Conservation (phyloP, 805 yeast species). For the Zygosaccharomyces pseudorouxii region DNA sequence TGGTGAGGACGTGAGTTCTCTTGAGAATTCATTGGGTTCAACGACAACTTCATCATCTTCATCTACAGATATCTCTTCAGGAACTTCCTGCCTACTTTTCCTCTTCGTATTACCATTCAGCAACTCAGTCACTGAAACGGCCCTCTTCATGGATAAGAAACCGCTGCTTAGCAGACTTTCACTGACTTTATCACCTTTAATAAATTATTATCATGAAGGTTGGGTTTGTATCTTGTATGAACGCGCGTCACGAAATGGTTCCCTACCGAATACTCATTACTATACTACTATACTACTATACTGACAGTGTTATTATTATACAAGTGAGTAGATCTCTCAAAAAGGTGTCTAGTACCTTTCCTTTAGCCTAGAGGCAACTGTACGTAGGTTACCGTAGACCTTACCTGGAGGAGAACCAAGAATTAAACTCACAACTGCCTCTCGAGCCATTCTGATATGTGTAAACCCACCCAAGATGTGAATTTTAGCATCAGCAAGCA, state of each 20-base stretch:
- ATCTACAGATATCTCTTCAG: not conserved
- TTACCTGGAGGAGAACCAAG: slow-evolving; percentile 98
- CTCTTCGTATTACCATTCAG: slow-evolving; percentile 21
- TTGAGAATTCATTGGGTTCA: slow-evolving; percentile 11
- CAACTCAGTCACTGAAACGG: slow-evolving; percentile 16
- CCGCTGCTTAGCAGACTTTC: not conserved
- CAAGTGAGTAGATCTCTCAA: slow-evolving; percentile 2
- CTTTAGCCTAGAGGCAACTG: slow-evolving; percentile 94
- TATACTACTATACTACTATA: not conserved
- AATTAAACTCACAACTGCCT: slow-evolving; percentile 89
- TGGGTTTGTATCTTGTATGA: not conserved
- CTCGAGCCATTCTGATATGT: slow-evolving; percentile 97
- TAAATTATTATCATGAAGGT: not conserved
- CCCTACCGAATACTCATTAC: slow-evolving; percentile 1
- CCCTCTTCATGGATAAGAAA: slow-evolving; percentile 11
- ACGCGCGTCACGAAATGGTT: slow-evolving; percentile 3
- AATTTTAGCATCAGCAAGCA: slow-evolving; percentile 92
- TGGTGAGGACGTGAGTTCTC: slow-evolving; percentile 12
- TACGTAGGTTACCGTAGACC: slow-evolving; percentile 94
- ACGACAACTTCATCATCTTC: slow-evolving; percentile 3
- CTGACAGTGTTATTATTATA: slow-evolving; percentile 1
- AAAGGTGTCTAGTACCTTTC: slow-evolving; percentile 63
- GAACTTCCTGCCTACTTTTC: not conserved
- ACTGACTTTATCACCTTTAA: not conserved
- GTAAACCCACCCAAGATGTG: slow-evolving; percentile 97